Conservation (phyloP, 768 basidiomycete genomes). For the Russula sp. region DNA sequence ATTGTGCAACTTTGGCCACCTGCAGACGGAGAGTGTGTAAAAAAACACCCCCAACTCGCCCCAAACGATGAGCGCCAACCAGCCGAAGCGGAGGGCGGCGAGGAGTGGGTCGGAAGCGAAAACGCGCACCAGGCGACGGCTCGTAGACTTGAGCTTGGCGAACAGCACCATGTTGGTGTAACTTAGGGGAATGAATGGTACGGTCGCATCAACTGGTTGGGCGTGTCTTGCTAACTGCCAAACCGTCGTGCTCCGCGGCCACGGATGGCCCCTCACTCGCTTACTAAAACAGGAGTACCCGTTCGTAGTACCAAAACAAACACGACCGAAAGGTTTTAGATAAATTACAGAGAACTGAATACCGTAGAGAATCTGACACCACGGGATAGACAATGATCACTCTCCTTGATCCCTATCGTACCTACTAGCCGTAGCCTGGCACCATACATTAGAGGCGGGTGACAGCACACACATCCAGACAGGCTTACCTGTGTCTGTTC, state of each 20-base stretch:
- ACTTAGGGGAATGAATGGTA: neutral
- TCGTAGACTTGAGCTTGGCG: neutral
- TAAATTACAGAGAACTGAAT: too few species aligned
- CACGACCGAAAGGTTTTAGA: too few species aligned
- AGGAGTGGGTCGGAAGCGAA: constrained; percentile 13
- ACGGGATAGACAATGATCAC: neutral
- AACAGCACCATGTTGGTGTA: neutral
- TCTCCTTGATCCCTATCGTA: constrained; percentile 8
- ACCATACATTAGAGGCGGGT: neutral
- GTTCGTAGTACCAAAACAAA: too few species aligned
- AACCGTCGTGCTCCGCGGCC: too few species aligned
- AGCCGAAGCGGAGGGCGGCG: constrained; percentile 41
- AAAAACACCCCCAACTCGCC: constrained; percentile 59
- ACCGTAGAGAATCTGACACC: too few species aligned
- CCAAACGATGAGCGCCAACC: constrained; percentile 65
- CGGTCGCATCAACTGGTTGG: too few species aligned
- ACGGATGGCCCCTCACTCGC: too few species aligned
- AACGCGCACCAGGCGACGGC: neutral
- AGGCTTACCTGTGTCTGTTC: constrained; percentile 59
- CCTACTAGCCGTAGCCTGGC: neutral
- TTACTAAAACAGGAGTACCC: too few species aligned
- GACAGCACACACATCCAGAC: neutral
- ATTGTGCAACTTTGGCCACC: constrained; percentile 45
- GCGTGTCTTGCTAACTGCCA: too few species aligned
- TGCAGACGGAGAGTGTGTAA: constrained; percentile 42